Conservation (phyloP, 2,329 filamentous ascomycete species). For the Erysiphe pulchra region DNA sequence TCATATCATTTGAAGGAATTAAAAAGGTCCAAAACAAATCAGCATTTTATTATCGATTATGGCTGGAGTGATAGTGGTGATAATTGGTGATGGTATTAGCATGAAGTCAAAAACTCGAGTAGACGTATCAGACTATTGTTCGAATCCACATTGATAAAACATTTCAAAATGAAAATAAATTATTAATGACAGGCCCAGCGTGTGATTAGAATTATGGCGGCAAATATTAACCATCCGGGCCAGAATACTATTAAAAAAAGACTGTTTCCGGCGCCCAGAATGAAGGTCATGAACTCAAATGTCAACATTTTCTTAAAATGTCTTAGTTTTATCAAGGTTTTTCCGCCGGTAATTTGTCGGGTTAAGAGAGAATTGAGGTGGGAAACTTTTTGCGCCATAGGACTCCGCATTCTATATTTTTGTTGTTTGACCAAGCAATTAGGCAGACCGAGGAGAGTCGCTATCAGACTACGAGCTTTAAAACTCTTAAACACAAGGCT, state of each 20-base stretch:
- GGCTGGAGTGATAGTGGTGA: neutral
- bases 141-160: neutral
- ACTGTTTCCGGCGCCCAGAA: slow-evolving; percentile 10
- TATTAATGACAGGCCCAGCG: slow-evolving; percentile 5
- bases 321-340: neutral
- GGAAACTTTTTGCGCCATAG: no score
- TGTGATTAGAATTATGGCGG: slow-evolving; percentile 3
- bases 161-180: neutral
- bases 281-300: slow-evolving; percentile 10
- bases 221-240: slow-evolving; percentile 12
- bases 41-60: no score
- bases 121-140: neutral
- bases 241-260: slow-evolving; percentile 11
- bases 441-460: no score
- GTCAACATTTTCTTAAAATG: slow-evolving; percentile 8
- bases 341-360: no score
- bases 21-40: no score
- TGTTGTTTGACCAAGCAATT: no score
- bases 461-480: no score
- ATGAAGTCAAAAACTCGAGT: neutral
- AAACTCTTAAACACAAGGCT: no score
- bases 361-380: no score
- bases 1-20: neutral
- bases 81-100: neutral
- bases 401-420: no score